Evolutionary conservation across 2,329 filamentous ascomycete genomes (phyloP).

Genomic region (Claviceps digitariae): DNA sequence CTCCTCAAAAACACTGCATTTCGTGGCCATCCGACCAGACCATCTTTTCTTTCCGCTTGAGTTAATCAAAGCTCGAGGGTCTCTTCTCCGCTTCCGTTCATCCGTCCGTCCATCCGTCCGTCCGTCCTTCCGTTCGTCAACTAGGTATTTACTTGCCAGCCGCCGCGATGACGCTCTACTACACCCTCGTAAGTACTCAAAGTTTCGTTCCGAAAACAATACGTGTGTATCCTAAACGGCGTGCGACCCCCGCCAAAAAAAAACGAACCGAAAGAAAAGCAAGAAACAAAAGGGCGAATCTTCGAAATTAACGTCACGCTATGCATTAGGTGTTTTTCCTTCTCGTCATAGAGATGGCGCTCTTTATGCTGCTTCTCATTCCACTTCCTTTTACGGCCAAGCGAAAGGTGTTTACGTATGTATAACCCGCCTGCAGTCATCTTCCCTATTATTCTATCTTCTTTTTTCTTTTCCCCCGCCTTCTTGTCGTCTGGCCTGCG

Average conservation of each 20-base stretch:
- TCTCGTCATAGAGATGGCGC: slow-evolving; percentile 67
- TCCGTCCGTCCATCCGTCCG: too few species aligned
- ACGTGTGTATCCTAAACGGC: too few species aligned
- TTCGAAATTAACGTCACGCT: background rate
- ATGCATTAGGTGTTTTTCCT: slow-evolving; percentile 60
- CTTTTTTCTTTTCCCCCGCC: background rate
- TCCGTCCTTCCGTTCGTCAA: too few species aligned
- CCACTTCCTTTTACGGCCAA: slow-evolving; percentile 80
- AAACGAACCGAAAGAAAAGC: too few species aligned
- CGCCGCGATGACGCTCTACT: slow-evolving; percentile 43
- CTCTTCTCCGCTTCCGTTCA: too few species aligned
- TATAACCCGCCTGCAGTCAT: slow-evolving; percentile 5
- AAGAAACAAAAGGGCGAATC: background rate
- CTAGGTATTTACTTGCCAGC: background rate
- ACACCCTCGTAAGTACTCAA: slow-evolving; percentile 29
- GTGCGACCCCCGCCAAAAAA: too few species aligned
- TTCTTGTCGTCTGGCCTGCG: background rate
- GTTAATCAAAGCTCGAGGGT: too few species aligned
- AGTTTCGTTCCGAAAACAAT: too few species aligned
- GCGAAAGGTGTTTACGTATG: slow-evolving; percentile 67
- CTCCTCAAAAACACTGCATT: too few species aligned
- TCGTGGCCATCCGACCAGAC: too few species aligned
- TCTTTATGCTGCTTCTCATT: slow-evolving; percentile 69
- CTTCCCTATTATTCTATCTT: background rate
- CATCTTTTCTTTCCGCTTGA: too few species aligned